phyloP scores from a whole-genome alignment of 83 land plant genomes.

The Larix sibirica region DNA sequence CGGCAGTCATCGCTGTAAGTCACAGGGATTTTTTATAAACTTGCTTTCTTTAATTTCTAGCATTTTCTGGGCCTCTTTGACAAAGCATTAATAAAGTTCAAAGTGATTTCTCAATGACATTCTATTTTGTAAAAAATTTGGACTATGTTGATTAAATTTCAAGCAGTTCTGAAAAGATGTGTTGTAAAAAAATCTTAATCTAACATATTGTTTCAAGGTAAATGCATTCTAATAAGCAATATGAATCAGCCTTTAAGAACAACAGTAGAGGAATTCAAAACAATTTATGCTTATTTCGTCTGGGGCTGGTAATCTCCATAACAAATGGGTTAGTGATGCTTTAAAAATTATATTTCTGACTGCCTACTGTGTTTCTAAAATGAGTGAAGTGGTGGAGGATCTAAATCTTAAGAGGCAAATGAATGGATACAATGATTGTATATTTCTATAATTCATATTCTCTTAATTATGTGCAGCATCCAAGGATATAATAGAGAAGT shows the following conservation, averaged over 20 bases:
- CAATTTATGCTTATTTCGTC: too few species aligned
- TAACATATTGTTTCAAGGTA: not conserved
- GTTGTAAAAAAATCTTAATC: not conserved
- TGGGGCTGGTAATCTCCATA: too few species aligned
- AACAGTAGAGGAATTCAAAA: too few species aligned
- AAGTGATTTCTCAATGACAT: too few species aligned
- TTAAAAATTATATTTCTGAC: not conserved
- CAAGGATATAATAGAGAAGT: conserved; percentile 36
- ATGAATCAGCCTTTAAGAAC: too few species aligned
- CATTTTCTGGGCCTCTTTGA: too few species aligned
- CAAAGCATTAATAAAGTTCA: too few species aligned
- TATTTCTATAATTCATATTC: not conserved
- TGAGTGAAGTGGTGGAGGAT: not conserved
- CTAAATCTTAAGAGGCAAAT: not conserved
- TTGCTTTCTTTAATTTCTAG: not conserved
- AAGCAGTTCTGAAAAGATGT: not conserved
- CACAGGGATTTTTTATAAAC: not conserved
- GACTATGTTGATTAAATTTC: not conserved
- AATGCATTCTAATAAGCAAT: too few species aligned
- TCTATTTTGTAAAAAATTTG: not conserved
- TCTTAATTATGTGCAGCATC: conserved; percentile 17
- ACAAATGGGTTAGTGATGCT: too few species aligned
- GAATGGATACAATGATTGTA: not conserved
- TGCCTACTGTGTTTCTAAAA: not conserved
- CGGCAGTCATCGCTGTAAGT: conserved; percentile 37